These are phyloP conservation scores for Dactylonectria macrodidyma DNA, from an alignment of 2,329 filamentous ascomycete genomes.

Conservation along the genomic window DNA sequence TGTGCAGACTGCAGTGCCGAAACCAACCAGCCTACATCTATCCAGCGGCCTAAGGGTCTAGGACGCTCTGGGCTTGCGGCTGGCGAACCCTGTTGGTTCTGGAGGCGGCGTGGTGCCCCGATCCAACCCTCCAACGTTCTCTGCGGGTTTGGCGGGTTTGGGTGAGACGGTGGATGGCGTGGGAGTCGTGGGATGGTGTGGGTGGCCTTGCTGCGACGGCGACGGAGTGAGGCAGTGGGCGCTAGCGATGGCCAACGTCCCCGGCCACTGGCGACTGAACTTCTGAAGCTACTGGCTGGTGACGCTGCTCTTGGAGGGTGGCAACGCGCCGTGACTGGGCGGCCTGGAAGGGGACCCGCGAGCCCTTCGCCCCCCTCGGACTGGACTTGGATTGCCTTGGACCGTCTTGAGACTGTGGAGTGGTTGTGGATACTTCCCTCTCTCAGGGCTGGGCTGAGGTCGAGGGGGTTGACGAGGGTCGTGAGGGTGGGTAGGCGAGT, in stretches of 20 bases:
- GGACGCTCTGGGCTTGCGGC: conserved; percentile 34
- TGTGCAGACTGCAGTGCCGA: conserved; percentile 20
- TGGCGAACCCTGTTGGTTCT: conserved; percentile 38
- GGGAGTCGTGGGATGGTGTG: conserved; percentile 26
- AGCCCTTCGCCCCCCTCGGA: conserved; percentile 17
- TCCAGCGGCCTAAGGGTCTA: conserved; percentile 16
- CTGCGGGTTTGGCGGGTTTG: conserved; percentile 29
- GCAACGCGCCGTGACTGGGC: conserved; percentile 42
- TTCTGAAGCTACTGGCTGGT: conserved; percentile 6
- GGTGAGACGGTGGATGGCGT: conserved; percentile 31
- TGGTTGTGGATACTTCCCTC: conserved; percentile 27
- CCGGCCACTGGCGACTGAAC: conserved; percentile 31
- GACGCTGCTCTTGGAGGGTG: conserved; percentile 42
- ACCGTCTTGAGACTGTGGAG: conserved; percentile 14
- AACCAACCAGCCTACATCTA: conserved; percentile 21
- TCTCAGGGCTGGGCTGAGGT: conserved; percentile 18
- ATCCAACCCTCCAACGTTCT: conserved; percentile 26
- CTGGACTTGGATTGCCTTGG: conserved; percentile 4
- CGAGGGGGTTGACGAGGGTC: not conserved
- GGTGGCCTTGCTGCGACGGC: conserved; percentile 5
- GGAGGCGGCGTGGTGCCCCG: conserved; percentile 23
- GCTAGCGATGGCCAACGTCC: conserved; percentile 41
- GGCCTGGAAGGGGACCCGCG: conserved; percentile 35
- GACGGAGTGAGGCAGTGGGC: conserved; percentile 43
- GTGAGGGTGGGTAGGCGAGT: conserved; percentile 27